Conservation (phyloP, 2,329 filamentous ascomycete species). For the Biscogniauxia sp. region DNA sequence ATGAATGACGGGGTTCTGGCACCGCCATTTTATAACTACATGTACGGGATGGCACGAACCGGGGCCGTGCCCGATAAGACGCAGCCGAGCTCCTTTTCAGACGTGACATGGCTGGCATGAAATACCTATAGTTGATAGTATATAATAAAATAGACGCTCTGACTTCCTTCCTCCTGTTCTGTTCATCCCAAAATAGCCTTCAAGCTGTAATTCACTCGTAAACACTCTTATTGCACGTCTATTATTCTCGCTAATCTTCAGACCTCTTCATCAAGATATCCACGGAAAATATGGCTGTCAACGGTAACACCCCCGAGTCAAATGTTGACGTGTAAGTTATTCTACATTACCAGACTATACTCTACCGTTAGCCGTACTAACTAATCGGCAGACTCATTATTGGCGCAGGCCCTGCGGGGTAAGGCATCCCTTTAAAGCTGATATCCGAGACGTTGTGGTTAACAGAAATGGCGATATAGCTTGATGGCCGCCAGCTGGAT, state of each 20-base stretch:
- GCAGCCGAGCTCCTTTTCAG: background rate
- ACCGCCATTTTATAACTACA: background rate
- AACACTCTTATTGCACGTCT: background rate
- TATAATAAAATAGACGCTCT: background rate
- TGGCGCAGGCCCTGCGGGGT: constrained; percentile 32
- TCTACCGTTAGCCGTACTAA: background rate
- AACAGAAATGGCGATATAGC: constrained; percentile 13
- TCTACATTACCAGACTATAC: background rate
- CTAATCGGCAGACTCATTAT: constrained; percentile 23
- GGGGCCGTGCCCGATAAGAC: background rate
- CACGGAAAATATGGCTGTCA: background rate
- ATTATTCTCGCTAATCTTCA: background rate
- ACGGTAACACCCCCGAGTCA: constrained; percentile 11
- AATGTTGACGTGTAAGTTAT: constrained; percentile 23
- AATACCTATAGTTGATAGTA: background rate
- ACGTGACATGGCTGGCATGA: background rate
- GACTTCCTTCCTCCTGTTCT: background rate
- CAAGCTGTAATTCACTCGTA: background rate
- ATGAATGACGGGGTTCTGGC: background rate
- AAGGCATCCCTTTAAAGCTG: constrained; percentile 7
- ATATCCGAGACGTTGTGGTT: background rate
- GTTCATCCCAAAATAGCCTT: background rate
- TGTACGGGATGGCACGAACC: background rate
- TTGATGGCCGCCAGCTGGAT: constrained; percentile 45
- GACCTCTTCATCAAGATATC: background rate